Evolutionary conservation across 1,284 basidiomycete genomes (phyloP).

Genomic region (Leucoagaricus sp.): DNA sequence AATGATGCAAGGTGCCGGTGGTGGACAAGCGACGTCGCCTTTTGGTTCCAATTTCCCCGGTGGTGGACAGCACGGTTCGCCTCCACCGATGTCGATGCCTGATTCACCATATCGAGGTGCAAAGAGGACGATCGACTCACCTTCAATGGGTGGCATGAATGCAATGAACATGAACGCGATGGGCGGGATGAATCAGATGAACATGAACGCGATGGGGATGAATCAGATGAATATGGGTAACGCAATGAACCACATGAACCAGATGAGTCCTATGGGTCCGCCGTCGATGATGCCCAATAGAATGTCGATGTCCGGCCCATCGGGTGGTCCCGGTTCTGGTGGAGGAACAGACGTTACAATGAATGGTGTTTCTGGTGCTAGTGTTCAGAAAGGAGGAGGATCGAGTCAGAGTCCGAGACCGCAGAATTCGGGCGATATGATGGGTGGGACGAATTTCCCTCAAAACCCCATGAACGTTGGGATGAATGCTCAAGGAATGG

Average conservation of each 20-base stretch:
- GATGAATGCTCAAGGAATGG: background rate
- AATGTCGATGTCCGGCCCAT: conserved; percentile 4
- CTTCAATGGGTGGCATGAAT: conserved; percentile 20
- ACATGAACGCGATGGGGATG: too few relatives aligned
- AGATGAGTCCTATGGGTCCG: conserved; percentile 12
- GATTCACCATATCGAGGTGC: conserved; percentile 29
- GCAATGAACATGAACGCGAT: background rate
- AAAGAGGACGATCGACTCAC: conserved; percentile 29
- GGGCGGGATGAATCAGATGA: too few relatives aligned
- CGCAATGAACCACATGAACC: too few relatives aligned
- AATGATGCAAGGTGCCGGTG: conserved; percentile 1
- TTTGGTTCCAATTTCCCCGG: conserved; percentile 11
- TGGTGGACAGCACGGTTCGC: conserved; percentile 17
- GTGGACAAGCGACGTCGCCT: background rate
- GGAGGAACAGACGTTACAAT: too few relatives aligned
- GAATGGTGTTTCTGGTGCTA: conserved; percentile 9
- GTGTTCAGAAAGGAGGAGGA: background rate
- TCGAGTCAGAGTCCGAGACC: conserved; percentile 1
- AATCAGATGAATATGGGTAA: too few relatives aligned
- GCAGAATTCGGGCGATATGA: conserved; percentile 7
- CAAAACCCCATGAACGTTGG: conserved; percentile 1
- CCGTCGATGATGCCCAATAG: conserved; percentile 14
- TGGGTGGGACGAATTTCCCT: background rate
- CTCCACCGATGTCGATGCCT: conserved; percentile 23
- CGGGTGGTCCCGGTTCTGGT: conserved; percentile 9